Conservation (phyloP, 2,329 filamentous ascomycete species). For the Xylaria sp. region DNA sequence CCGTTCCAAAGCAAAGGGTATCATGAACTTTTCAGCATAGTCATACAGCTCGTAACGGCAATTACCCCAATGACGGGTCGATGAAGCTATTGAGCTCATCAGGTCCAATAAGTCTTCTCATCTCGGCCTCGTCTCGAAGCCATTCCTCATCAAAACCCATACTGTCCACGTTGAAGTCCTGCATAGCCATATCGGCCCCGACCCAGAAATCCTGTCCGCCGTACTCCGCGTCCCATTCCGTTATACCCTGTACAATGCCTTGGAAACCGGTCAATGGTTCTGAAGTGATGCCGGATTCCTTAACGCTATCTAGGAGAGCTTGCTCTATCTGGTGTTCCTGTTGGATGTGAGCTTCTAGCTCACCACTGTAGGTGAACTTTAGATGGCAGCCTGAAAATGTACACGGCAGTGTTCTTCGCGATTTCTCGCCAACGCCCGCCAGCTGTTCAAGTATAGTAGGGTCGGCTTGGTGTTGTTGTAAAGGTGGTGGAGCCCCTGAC, state of each 20-base stretch:
- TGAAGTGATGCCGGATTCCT: constrained; percentile 4
- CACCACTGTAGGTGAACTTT: constrained; percentile 62
- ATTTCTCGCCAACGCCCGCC: constrained; percentile 54
- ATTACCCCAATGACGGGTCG: constrained; percentile 41
- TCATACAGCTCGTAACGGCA: constrained; percentile 21
- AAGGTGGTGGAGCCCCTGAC: constrained; percentile 28
- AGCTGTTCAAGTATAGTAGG: constrained; percentile 57
- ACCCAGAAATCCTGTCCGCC: constrained; percentile 46
- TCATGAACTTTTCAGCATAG: constrained; percentile 36
- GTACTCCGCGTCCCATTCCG: constrained; percentile 32
- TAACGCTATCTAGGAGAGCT: constrained; percentile 35
- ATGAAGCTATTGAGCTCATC: constrained; percentile 42
- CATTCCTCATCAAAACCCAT: constrained; percentile 55
- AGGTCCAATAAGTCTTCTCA: constrained; percentile 52
- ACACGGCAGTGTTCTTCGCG: constrained; percentile 59
- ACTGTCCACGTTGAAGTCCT: constrained; percentile 45
- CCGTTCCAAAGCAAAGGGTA: constrained; percentile 43
- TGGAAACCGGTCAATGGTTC: constrained; percentile 28
- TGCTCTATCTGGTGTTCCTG: constrained; percentile 45
- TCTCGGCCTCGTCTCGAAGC: constrained; percentile 58
- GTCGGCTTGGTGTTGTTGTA: constrained; percentile 36
- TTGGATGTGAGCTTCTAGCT: constrained; percentile 60
- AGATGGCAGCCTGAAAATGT: constrained; percentile 55
- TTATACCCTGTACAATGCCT: constrained; percentile 21
- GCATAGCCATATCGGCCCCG: constrained; percentile 47